phyloP scores from a whole-genome alignment of 1,284 basidiomycete species.

The Cutaneotrichosporon curvatum region DNA sequence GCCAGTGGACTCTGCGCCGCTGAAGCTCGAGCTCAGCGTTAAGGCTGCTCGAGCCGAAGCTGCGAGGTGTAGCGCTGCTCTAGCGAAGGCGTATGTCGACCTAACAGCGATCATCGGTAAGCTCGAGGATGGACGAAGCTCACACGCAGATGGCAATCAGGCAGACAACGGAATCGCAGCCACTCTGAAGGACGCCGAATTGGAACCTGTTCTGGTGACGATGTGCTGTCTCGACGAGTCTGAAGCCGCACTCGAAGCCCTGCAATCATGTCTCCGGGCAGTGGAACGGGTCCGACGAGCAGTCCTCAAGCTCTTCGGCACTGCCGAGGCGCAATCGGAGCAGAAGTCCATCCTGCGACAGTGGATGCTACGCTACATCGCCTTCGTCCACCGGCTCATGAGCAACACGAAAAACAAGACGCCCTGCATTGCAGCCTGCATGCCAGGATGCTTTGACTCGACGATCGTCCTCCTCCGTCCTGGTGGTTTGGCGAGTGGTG shows the following conservation, averaged over 20 bases:
- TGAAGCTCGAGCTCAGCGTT: too few species aligned
- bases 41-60: too few species aligned
- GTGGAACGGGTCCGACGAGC: constrained; percentile 22
- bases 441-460: constrained; percentile 10
- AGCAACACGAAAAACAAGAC: neutral
- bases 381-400: constrained; percentile 8
- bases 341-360: neutral
- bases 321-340: neutral
- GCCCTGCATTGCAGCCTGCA: neutral
- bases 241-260: neutral
- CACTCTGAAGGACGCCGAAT: neutral
- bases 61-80: constrained; percentile 3
- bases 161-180: too few species aligned
- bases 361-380: constrained; percentile 15
- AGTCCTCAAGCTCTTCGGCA: constrained; percentile 17
- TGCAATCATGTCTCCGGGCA: constrained; percentile 3
- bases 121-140: neutral
- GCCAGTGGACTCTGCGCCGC: too few species aligned
- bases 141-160: neutral
- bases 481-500: too few species aligned
- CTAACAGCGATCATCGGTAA: neutral
- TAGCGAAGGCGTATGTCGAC: constrained; percentile 1
- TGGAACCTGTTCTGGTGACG: neutral
- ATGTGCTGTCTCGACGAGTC: constrained; percentile 5
- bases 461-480: neutral